Base-by-base conservation (phyloP, 2,329 filamentous ascomycete genomes). In the Amauroascus niger region DNA sequence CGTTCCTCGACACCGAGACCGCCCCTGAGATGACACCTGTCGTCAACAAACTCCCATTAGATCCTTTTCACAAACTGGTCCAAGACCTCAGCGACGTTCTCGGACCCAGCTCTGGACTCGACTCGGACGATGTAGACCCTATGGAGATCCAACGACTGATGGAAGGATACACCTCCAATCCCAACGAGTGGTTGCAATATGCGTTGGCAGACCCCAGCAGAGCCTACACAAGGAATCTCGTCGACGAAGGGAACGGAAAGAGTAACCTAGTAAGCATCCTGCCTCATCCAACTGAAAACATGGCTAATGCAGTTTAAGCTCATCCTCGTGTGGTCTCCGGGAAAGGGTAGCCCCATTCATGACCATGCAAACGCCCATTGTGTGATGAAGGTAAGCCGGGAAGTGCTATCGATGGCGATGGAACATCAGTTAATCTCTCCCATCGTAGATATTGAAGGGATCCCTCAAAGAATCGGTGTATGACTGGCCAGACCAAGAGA, bases 291-390 rank as follows among this genome's bases (percentile, higher is more conserved):
- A 30, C 16, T 33, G n/a, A 35, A 49, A 13, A 20, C 44, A 39
- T 33, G 9, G 46, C 52, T 56, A 46, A 55, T 28, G 44, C 26
- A 26, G 41, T 50, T 52, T 63, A 67, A 91, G 86, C 79, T 95
- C 58, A 81, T 95, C 46, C 80, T 95, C 39, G 89, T 95, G 37
- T 96, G 90, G 90, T 84, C 83, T 14, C 89, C 90, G 0, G 86
- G 86, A 49, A 88, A 88, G 71, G 80, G 80, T 35, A 91, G 86
- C 62, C 84, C 86, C 9, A 88, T 96, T 65, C 90, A 96, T 66
- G 90, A 96, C 67, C 86, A 88, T 69, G 84, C 84, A 65, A 87
- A 91, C 57, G 87, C 89, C 37, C 90, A 95, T 68, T 96, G 90
- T 70, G 75, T 95, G 62, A 95, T 95, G 88, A 95, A 83, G 69